phyloP scores from a whole-genome alignment of 1,139 yeast genomes.

The Candida frijolesensis region DNA sequence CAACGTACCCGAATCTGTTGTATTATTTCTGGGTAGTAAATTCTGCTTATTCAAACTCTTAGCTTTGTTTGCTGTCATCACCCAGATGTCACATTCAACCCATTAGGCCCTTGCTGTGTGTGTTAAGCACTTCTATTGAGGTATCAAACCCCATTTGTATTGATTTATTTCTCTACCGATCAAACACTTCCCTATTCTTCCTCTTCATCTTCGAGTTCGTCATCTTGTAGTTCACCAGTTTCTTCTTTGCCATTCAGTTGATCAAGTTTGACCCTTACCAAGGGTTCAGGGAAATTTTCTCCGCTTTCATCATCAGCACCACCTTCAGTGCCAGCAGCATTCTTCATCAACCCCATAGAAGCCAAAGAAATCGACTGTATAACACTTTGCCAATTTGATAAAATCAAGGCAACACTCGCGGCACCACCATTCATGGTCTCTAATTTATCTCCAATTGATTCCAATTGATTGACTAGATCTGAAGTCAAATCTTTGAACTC shows the following conservation, averaged over 20 bases:
- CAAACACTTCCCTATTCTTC: conserved; percentile 5
- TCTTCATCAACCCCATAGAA: conserved; percentile 53
- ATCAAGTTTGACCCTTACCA: conserved; percentile 65
- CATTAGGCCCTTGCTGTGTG: no score
- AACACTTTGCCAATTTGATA: conserved; percentile 73
- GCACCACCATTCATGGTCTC: conserved; percentile 59
- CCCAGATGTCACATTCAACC: no score
- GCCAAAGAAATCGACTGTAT: conserved; percentile 69
- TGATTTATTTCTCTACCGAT: no score
- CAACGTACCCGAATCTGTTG: no score
- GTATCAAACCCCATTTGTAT: no score
- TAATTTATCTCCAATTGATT: conserved; percentile 49
- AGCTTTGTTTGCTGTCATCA: no score
- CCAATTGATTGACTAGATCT: conserved; percentile 49
- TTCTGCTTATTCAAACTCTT: no score
- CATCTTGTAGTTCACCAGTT: conserved; percentile 3
- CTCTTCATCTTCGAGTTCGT: conserved; percentile 10
- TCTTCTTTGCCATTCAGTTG: conserved; percentile 20
- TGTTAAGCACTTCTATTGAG: no score
- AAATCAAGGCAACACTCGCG: conserved; percentile 53
- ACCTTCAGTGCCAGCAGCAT: conserved; percentile 27
- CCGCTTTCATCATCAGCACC: conserved; percentile 24
- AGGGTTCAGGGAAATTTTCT: conserved; percentile 51
- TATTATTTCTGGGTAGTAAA: no score
- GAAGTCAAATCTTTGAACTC: conserved; percentile 53